Evolutionary conservation across 2,329 filamentous ascomycete genomes (phyloP), one percentile per base, ranked within the genome.

Genomic region (Fusarium aywerte): DNA sequence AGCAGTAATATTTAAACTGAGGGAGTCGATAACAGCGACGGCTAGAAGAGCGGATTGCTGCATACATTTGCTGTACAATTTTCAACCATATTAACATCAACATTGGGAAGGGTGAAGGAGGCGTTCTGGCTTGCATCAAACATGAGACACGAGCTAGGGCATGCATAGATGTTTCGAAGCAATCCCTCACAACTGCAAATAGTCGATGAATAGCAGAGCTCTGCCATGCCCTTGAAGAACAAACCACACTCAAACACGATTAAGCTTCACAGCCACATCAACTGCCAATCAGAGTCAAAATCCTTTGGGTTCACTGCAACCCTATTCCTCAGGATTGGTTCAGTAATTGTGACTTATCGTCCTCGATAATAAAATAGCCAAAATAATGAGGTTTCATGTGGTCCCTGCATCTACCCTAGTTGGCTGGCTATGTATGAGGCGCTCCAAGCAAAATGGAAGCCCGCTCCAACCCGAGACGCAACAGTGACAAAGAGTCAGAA

Each of bases 61-160:
- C 58, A 45, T 67, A 39, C 45, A 58, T 53, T 40, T 44, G 35
- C 32, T 55, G 36, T 52, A 65, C 35, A 59, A 52, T 56, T 48
- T 67, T 51, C 29, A 36, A 51, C 33, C 45, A 59, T n/a, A 38
- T 38, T 23, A 23, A 49, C 45, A 49, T 27, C 20, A 55, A 54
- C 60, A 62, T 61, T 43, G 55, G 61, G 65, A 62, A 58, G 55
- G 65, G 65, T 65, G 49, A 44, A 62, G 47, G 55, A 51, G 65
- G 65, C 65, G 65, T 58, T 66, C 39, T 58, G 51, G 60, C 50
- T 49, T 38, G 65, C 50, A 51, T 58, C 56, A 68, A 63, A 55
- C n/a, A 68, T 58, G 65, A 68, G 60, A 68, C 65, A 65, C 42
- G 45, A 62, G 38, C 55, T 51, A 27, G 64, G 55, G 60, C 55